Percentiles rank a stretch among this genome's conserved stretches.
These are phyloP conservation scores for Prillingera fragicola DNA, from an alignment of 1,284 basidiomycete genomes.

Conservation along the genomic window DNA sequence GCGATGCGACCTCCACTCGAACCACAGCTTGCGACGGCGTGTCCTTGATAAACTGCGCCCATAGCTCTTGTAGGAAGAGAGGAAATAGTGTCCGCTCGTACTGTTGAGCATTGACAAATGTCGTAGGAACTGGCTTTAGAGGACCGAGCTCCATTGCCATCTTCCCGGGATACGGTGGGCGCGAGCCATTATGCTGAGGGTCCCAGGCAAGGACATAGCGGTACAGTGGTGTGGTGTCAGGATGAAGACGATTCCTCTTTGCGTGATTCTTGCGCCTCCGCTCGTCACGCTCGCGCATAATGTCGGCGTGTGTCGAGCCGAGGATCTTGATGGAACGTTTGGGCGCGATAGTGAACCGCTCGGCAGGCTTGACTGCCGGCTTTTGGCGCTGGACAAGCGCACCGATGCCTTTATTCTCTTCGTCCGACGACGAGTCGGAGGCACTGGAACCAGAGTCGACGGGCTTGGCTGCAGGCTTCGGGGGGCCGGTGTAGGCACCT, in stretches of 20 bases:
- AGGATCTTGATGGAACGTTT: constrained; percentile 67
- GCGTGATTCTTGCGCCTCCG: constrained; percentile 60
- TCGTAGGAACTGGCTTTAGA: constrained; percentile 56
- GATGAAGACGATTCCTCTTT: constrained; percentile 67
- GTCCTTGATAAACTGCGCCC: constrained; percentile 81
- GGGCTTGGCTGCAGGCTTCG: constrained; percentile 10
- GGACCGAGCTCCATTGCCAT: constrained; percentile 42
- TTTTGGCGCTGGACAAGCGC: constrained; percentile 55
- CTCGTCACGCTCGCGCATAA: constrained; percentile 42
- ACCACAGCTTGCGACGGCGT: constrained; percentile 58
- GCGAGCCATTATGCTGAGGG: constrained; percentile 62
- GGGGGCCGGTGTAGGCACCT: constrained; percentile 32
- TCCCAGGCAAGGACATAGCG: constrained; percentile 80
- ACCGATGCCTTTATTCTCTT: constrained; percentile 55
- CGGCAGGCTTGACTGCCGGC: constrained; percentile 51
- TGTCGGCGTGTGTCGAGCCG: constrained; percentile 48
- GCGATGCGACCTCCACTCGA: constrained; percentile 62
- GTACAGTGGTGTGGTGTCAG: constrained; percentile 75
- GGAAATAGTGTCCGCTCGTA: constrained; percentile 79
- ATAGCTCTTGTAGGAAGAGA: constrained; percentile 83
- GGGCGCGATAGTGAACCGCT: constrained; percentile 46
- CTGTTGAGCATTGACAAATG: constrained; percentile 61
- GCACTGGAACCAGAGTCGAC: constrained; percentile 39
- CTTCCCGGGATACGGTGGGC: constrained; percentile 54
- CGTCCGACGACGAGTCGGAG: constrained; percentile 50